Base-by-base conservation (phyloP, 2,329 filamentous ascomycete genomes). In the Aspergillus sp. region DNA sequence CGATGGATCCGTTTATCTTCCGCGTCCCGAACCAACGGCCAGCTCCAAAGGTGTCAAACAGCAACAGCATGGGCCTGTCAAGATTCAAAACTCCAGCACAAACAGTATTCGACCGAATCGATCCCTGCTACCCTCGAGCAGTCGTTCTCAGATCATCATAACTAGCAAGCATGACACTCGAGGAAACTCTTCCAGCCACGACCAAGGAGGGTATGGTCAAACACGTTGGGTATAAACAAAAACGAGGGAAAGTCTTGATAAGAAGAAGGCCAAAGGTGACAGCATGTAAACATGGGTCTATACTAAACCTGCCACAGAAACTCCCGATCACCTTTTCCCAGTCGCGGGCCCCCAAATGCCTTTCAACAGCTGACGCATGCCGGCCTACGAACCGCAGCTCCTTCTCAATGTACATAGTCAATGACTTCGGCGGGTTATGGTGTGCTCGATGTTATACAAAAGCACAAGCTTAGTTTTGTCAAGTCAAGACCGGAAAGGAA, bases 401-500 rank as follows among this genome's bases (percentile, higher is more conserved):
- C 39, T 80, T 81, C 43, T 17, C 17, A 6, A 76, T 81, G 74
- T 68, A 79, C 62, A 73, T 73, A 2, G 79, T 71, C 64, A 81
- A 80, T 52, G 75, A 81, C 58, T 75, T 76, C 47, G 63, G 52
- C 19, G 5, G 66, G 57, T 3, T 80, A 78, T 45, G 79, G 79
- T 1, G 52, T 67, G 7, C 43, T 81, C 0, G 78, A 82, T 66
- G 61, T 78, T 0, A 23, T 80, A 4, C 70, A 81, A 63, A 82
- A 81, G 52, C 57, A 73, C 6, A 44, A 81, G 1, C 63, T 78
- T 6, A 73, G 79, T 50, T 78, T 77, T 43, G 62, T 66, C 3
- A 73, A 52, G 74, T 69, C 4, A 59, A 62, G 7, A 73, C 35
- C 74, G 72, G 74, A 71, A 68, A 48, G 27, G 73, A 76, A 57